phyloP scores from a whole-genome alignment of 257 asterid genomes.

The Thymus quinquecostatus region DNA sequence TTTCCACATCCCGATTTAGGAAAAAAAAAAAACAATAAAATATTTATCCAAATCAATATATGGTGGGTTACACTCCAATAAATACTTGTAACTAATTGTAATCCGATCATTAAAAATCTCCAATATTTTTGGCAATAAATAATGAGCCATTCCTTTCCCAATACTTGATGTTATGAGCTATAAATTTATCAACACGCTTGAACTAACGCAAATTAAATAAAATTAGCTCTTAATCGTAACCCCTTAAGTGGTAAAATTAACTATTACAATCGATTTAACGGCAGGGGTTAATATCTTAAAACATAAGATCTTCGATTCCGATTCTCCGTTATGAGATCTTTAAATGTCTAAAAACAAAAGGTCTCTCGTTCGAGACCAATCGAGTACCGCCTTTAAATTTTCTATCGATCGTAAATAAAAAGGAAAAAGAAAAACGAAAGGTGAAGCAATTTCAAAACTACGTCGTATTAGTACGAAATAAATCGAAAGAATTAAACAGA shows the following conservation, averaged over 20 bases:
- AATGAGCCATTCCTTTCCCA: not conserved
- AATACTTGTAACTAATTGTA: not conserved
- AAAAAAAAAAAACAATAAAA: not conserved
- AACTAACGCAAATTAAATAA: not conserved
- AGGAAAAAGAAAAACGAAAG: not conserved
- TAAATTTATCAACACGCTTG: not conserved
- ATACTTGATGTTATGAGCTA: not conserved
- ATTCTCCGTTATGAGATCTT: too few relatives aligned
- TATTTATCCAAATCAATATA: not conserved
- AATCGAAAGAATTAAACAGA: conserved; percentile 34
- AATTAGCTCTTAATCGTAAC: too few relatives aligned
- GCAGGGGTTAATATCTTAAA: too few relatives aligned
- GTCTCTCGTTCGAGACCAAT: too few relatives aligned
- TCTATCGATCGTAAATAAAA: too few relatives aligned
- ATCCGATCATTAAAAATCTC: not conserved
- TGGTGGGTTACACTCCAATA: not conserved
- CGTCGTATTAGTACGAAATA: conserved; percentile 2
- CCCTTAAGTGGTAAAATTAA: too few relatives aligned
- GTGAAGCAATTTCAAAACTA: not conserved
- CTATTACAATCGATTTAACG: too few relatives aligned
- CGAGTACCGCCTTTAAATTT: too few relatives aligned
- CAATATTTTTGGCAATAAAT: not conserved
- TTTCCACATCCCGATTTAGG: not conserved
- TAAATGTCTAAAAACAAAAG: too few relatives aligned
- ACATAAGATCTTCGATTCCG: too few relatives aligned